Conservation (phyloP, 495 filamentous ascomycete species). For the Thermothielavioides terrestris region DNA sequence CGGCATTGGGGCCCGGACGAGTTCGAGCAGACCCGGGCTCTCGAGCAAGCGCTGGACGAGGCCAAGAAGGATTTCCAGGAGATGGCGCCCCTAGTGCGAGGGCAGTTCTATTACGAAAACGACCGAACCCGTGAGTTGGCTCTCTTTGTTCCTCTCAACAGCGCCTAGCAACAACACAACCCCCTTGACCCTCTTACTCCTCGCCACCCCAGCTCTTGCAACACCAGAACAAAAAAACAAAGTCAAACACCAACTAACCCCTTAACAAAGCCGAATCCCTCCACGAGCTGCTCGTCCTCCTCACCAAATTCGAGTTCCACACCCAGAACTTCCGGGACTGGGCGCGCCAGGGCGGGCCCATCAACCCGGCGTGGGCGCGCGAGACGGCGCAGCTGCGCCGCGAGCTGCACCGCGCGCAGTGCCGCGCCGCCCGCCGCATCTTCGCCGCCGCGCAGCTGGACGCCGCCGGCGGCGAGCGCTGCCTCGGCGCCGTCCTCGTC, state of each 20-base stretch:
- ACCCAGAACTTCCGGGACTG: slow-evolving; percentile 36
- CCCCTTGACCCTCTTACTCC: neutral
- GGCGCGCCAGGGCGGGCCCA: slow-evolving; percentile 36
- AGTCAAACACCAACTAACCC: no score
- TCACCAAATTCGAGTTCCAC: slow-evolving; percentile 31
- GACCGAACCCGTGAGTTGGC: slow-evolving; percentile 36
- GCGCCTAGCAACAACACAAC: no score
- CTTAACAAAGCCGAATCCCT: slow-evolving; percentile 33
- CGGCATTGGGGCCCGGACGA: slow-evolving; percentile 42
- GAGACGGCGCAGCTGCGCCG: slow-evolving; percentile 31
- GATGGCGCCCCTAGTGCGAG: slow-evolving; percentile 37
- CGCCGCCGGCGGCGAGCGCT: slow-evolving; percentile 26
- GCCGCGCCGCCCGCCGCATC: slow-evolving; percentile 39
- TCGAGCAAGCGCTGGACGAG: slow-evolving; percentile 42
- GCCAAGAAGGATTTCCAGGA: slow-evolving; percentile 46
- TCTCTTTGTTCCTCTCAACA: neutral
- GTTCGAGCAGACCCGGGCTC: slow-evolving; percentile 39
- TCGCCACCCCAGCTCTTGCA: no score
- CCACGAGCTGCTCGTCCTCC: slow-evolving; percentile 32
- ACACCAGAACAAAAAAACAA: no score
- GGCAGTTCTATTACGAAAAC: slow-evolving; percentile 40
- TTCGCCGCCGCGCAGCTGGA: slow-evolving; percentile 33
- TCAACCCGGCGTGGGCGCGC: slow-evolving; percentile 37
- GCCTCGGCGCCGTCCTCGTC: slow-evolving; percentile 39
- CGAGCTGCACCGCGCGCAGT: slow-evolving; percentile 41